Evolutionary conservation across 257 asterid genomes (phyloP).

Genomic region (Capsicum baccatum): DNA sequence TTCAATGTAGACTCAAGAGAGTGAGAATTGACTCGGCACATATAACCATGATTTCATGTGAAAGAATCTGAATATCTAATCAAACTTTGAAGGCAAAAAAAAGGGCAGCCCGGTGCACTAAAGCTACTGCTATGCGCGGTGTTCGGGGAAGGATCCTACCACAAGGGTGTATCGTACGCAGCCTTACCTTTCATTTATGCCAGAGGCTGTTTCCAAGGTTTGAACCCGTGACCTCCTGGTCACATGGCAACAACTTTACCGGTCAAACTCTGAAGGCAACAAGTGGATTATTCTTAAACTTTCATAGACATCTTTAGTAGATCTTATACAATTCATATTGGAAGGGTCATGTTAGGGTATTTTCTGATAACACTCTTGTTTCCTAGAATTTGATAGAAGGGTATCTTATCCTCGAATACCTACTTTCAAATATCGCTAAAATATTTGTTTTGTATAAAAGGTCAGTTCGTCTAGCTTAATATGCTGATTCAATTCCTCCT

Average conservation of each 20-base stretch:
- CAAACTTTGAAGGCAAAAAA: background rate
- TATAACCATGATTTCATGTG: background rate
- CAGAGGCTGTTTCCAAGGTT: too few species aligned
- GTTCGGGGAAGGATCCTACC: too few species aligned
- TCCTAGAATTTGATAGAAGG: constrained; percentile 19
- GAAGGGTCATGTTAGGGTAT: background rate
- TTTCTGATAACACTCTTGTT: background rate
- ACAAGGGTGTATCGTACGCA: too few species aligned
- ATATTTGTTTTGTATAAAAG: background rate
- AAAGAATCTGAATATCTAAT: background rate
- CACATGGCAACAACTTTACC: too few species aligned
- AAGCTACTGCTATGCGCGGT: too few species aligned
- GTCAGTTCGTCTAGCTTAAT: constrained; percentile 28
- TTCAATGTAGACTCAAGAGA: background rate
- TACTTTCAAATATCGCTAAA: background rate
- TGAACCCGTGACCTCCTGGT: too few species aligned
- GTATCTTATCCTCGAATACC: background rate
- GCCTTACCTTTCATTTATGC: too few species aligned
- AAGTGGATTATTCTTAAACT: background rate
- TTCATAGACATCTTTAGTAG: background rate
- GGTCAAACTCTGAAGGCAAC: background rate
- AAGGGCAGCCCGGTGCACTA: too few species aligned
- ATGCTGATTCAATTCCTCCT: constrained; percentile 37
- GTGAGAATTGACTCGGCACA: background rate
- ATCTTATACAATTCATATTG: background rate